Conservation (phyloP, 768 basidiomycete genomes). For the Dioszegia aurantiaca region DNA sequence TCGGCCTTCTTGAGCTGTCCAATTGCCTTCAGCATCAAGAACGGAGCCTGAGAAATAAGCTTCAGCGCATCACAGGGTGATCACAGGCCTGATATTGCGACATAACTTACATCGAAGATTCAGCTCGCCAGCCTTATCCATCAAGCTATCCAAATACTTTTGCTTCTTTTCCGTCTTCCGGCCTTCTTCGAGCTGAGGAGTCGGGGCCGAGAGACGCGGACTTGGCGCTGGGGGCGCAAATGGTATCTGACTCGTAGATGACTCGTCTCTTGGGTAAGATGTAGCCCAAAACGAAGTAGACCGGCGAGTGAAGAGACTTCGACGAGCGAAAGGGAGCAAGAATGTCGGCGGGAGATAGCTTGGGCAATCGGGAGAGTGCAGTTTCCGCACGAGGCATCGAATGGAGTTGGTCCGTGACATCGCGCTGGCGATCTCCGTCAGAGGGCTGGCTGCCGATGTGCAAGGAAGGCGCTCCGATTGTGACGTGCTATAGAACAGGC, state of each 20-base stretch:
- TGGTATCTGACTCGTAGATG: constrained; percentile 25
- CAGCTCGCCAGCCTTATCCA: constrained; percentile 71
- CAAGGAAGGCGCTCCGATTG: no score
- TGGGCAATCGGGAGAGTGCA: not conserved
- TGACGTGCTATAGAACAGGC: no score
- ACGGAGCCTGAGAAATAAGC: constrained; percentile 64
- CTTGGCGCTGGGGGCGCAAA: constrained; percentile 22
- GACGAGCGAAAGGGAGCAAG: not conserved
- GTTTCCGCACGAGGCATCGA: not conserved
- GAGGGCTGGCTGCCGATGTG: no score
- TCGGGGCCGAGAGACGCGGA: not conserved
- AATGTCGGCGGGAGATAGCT: not conserved
- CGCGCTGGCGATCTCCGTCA: no score
- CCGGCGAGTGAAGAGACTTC: constrained; percentile 26
- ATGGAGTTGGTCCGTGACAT: not conserved
- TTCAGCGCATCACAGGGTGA: no score
- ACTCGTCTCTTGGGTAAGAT: constrained; percentile 23
- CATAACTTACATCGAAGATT: constrained; percentile 85
- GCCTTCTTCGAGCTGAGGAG: constrained; percentile 20
- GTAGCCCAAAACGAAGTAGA: constrained; percentile 34
- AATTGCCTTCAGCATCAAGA: constrained; percentile 74
- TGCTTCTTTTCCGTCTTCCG: constrained; percentile 38
- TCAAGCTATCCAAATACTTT: constrained; percentile 48
- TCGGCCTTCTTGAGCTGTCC: constrained; percentile 46
- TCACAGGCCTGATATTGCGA: no score